Conservation (phyloP, 2,329 filamentous ascomycete genomes). For the Aureobasidium sp. region DNA sequence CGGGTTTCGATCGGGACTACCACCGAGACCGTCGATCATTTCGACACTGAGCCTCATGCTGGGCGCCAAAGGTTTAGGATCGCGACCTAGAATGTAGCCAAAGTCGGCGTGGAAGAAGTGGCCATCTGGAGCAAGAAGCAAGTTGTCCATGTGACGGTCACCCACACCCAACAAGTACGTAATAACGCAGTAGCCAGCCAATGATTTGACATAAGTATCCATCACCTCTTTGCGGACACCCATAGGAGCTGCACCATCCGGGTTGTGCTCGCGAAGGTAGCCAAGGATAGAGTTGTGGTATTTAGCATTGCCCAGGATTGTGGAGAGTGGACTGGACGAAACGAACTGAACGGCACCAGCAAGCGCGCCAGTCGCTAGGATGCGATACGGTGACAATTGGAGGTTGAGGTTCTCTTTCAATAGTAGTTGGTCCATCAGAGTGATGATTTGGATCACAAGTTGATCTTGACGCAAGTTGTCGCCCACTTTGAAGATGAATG, state of each 20-base stretch:
- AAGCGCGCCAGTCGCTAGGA: conserved; percentile 81
- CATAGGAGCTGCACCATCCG: conserved; percentile 69
- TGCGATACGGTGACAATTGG: conserved; percentile 91
- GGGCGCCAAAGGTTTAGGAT: conserved; percentile 94
- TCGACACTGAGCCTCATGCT: conserved; percentile 96
- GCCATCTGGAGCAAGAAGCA: conserved; percentile 78
- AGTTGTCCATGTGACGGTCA: conserved; percentile 90
- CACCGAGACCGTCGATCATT: conserved; percentile 99
- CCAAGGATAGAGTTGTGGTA: conserved; percentile 71
- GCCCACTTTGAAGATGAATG: conserved; percentile 94
- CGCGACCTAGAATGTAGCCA: conserved; percentile 92
- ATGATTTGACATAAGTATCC: conserved; percentile 92
- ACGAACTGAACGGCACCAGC: conserved; percentile 93
- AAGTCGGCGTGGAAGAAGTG: conserved; percentile 99
- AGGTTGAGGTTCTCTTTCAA: conserved; percentile 95
- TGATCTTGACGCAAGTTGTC: conserved; percentile 96
- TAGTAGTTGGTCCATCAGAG: conserved; percentile 90
- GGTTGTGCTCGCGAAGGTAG: conserved; percentile 83
- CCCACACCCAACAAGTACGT: conserved; percentile 96
- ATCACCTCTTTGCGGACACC: conserved; percentile 87
- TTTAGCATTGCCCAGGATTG: conserved; percentile 60
- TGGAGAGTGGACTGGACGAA: conserved; percentile 67
- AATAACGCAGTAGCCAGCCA: conserved; percentile 96
- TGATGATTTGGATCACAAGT: conserved; percentile 94
- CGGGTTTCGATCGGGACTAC: conserved; percentile 31